Percentiles rank a stretch among this genome's conserved stretches.
Conservation (phyloP, 257 asterid genomes). For the Solanum corneliomulleri region DNA sequence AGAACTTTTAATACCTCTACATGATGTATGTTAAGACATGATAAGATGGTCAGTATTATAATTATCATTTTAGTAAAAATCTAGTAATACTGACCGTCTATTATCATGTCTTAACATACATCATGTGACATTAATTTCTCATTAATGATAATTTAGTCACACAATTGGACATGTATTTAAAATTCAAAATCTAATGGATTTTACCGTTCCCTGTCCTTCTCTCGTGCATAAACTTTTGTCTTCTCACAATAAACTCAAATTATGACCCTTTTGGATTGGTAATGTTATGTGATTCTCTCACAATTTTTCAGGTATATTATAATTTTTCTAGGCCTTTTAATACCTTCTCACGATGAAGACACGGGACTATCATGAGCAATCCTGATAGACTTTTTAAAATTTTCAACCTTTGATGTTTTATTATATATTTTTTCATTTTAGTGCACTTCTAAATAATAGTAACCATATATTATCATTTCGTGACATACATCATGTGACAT, state of each 20-base stretch:
- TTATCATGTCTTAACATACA: background rate
- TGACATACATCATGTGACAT: background rate
- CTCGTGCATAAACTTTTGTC: background rate
- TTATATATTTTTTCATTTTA: no score
- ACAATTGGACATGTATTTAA: background rate
- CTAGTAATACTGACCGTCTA: no score
- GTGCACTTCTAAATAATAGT: background rate
- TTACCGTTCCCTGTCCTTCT: background rate
- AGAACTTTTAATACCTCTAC: background rate
- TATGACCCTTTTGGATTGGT: background rate
- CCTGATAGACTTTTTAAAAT: background rate
- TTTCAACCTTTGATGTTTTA: background rate
- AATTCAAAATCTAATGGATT: background rate
- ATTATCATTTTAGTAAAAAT: background rate
- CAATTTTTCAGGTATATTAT: background rate
- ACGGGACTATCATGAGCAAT: background rate
- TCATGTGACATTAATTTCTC: background rate
- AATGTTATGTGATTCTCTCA: background rate
- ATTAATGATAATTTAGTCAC: background rate
- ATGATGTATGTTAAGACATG: background rate
- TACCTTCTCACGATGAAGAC: background rate
- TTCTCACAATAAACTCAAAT: background rate
- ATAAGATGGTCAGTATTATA: no score
- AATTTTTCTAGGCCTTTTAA: background rate
- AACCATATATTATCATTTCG: background rate